Evolutionary conservation across 2,329 filamentous ascomycete genomes (phyloP), one percentile per base, ranked within the genome.

Genomic region (Bipolaris cookei): DNA sequence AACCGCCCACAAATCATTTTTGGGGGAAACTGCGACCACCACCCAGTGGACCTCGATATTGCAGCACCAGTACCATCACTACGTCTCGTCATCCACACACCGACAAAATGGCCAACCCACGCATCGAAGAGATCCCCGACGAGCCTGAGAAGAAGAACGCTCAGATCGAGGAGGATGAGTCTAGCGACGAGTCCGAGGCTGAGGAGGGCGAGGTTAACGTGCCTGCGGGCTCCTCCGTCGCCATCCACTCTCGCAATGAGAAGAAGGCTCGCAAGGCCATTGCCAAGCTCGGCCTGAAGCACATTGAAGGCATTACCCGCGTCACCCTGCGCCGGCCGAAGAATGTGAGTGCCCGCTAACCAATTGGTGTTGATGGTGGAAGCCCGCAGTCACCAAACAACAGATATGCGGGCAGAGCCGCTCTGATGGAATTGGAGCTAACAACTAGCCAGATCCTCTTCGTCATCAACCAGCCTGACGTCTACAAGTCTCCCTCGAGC

Each of bases 261-360:
- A 99, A 99, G 91, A 99, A 99, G 89, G 96, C 95, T 74, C 90
- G 95, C 83, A 99, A 99, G 88, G 92, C 93, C 76, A 96, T 99
- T 79, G 91, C 92, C 81, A 99, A 99, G 89, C 88, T 98, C 77
- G 93, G 96, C 79, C 85, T 99, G 78, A 95, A 92, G 86, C 92
- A 94, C 77, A 90, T 99, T 70, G 90, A 91, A 76, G 96, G 95
- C 78, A 99, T 99, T 82, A 99, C 95, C 76, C 90, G 95, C 78
- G 96, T 99, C 75, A 99, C 96, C 69, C 88, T 99, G 77, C 91
- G 95, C 82, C 88, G 96, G 81, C 96, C 96, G 75, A 99, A 99
- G 89, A 97, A 97, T 84, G 94, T 97, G 84, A 86, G 93, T 90
- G 52, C 56, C 51, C 34, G 47, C 16, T n/a, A 16, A 25, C 48